These are phyloP conservation scores for Penicillium sp. DNA, from an alignment of 2,329 filamentous ascomycete genomes.

Conservation along the genomic window DNA sequence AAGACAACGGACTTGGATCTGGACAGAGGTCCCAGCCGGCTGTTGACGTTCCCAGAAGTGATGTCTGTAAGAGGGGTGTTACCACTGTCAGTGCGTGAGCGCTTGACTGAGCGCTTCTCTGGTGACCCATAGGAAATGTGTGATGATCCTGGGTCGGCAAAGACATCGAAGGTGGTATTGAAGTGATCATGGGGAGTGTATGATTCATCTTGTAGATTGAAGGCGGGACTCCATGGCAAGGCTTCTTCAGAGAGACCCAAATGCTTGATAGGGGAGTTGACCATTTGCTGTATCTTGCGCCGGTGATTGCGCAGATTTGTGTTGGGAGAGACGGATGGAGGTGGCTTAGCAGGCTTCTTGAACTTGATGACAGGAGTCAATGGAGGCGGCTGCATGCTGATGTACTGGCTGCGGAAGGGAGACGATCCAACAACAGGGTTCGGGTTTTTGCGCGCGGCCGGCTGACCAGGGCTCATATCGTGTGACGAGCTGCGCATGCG, in stretches of 20 bases:
- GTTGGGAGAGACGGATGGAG: slow-evolving; percentile 83
- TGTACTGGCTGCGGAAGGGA: slow-evolving; percentile 62
- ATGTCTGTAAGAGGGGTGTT: slow-evolving; percentile 53
- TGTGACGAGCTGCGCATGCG: slow-evolving; percentile 90
- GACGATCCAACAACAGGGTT: slow-evolving; percentile 61
- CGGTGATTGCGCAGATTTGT: slow-evolving; percentile 89
- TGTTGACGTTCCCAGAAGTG: slow-evolving; percentile 41
- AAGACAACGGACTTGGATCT: slow-evolving; percentile 39
- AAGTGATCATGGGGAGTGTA: slow-evolving; percentile 44
- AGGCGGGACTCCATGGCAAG: slow-evolving; percentile 50
- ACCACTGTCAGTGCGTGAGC: slow-evolving; percentile 52
- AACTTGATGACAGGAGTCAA: slow-evolving; percentile 84
- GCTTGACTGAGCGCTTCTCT: slow-evolving; percentile 56
- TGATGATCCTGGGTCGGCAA: slow-evolving; percentile 47
- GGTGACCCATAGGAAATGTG: slow-evolving; percentile 54
- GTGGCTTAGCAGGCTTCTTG: slow-evolving; percentile 65
- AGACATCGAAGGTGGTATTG: slow-evolving; percentile 59
- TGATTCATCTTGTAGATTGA: slow-evolving; percentile 54
- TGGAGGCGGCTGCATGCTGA: slow-evolving; percentile 68
- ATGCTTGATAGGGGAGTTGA: slow-evolving; percentile 70
- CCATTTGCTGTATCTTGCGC: slow-evolving; percentile 75
- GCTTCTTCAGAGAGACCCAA: slow-evolving; percentile 45
- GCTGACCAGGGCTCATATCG: slow-evolving; percentile 72
- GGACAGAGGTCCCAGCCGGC: slow-evolving; percentile 35
- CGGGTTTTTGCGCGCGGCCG: slow-evolving; percentile 44